These are phyloP conservation scores for Diaporthe sp. DNA, from an alignment of 2,329 filamentous ascomycete species.

Conservation along the genomic window DNA sequence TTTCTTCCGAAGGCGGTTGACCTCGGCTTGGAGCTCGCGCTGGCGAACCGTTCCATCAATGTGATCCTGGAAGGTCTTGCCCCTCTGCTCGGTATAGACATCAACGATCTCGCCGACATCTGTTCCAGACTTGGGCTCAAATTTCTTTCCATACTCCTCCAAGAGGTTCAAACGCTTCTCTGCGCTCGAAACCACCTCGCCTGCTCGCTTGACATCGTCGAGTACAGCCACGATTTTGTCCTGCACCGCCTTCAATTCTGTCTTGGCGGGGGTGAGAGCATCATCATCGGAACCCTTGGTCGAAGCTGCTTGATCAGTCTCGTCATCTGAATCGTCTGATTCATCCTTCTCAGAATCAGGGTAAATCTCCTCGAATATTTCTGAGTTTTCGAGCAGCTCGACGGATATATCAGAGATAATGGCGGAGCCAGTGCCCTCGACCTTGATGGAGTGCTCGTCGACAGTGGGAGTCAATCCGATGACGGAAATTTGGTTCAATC, in stretches of 20 bases:
- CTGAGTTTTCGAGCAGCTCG: conserved; percentile 64
- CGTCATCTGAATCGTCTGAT: conserved; percentile 39
- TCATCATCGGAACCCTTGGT: conserved; percentile 39
- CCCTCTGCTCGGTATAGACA: conserved; percentile 55
- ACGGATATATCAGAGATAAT: conserved; percentile 72
- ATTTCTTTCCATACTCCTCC: conserved; percentile 50
- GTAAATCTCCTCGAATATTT: conserved; percentile 65
- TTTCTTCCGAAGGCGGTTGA: conserved; percentile 47
- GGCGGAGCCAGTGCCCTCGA: conserved; percentile 66
- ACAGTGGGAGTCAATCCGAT: conserved; percentile 63
- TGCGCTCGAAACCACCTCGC: conserved; percentile 47
- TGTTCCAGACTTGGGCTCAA: conserved; percentile 47
- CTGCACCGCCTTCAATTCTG: conserved; percentile 45
- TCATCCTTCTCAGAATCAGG: conserved; percentile 55
- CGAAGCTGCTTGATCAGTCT: conserved; percentile 42
- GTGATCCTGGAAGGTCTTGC: conserved; percentile 53
- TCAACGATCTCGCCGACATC: conserved; percentile 50
- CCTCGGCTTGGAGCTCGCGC: conserved; percentile 47
- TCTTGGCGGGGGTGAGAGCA: not conserved
- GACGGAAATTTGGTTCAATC: conserved; percentile 66
- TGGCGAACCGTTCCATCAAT: conserved; percentile 45
- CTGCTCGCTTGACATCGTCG: conserved; percentile 43
- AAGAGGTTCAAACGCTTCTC: conserved; percentile 53
- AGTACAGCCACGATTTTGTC: conserved; percentile 44
- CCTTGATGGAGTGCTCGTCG: conserved; percentile 67